Evolutionary conservation across 2,329 filamentous ascomycete species (phyloP), one percentile per base, ranked within the genome.

Genomic region (Cyphellophora attinorum): DNA sequence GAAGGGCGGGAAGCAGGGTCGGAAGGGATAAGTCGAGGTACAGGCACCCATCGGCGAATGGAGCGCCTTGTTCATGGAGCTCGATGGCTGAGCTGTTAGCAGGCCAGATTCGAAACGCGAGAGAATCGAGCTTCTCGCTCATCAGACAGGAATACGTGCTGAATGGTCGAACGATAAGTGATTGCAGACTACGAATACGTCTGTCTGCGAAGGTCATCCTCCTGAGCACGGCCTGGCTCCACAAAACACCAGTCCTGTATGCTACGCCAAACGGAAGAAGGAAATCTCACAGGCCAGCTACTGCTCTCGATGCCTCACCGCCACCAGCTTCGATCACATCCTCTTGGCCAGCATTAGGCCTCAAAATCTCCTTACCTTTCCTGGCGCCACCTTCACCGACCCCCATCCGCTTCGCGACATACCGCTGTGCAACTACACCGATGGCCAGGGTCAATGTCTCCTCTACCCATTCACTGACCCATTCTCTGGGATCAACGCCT

Each of bases 401-500:
- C 10, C 91, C 89, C 91, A 98, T 98, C 37, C 91, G 70, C 41
- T 83, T 76, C 4, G 91, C 89, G 13, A 98, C 91, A 55, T 98
- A 98, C 44, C 88, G 72, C 69, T 98, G 91, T 2, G 91, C 91
- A 3, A 96, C 80, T 5, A 94, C 67, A 12, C 91, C 89, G 1
- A 93, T 74, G 3, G 78, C 74, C 31, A 96, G 65, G 27, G 69
- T 76, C 19, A 98, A 68, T 0, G 79, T 65, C 62, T 96, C 89
- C 62, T 96, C 89, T 30, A 98, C 73, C 91, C 91, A 98, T 59
- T 96, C 91, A 3, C 88, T 82, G 23, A 94, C 84, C 91, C 91
- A 98, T 58, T 98, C 91, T 38, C 91, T 72, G 0, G 91, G 91
- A 53, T 98, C 91, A 2, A 96, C 85, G 6, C 76, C 77, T 11